phyloP scores from a whole-genome alignment of 1,139 yeast species.

The Yamadazyma siamensis region DNA sequence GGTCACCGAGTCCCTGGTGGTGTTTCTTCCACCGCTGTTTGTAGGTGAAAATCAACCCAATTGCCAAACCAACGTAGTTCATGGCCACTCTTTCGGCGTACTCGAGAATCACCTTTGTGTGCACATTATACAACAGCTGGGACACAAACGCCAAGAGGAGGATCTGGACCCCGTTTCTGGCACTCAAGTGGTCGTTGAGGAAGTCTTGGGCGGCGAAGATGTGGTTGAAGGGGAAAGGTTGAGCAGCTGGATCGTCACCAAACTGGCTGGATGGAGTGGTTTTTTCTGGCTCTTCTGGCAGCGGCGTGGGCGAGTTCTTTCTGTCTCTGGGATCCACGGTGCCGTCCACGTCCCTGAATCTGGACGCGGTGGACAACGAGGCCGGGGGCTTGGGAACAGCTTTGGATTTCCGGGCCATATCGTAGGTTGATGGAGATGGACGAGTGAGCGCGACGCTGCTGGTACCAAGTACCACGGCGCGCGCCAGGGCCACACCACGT shows the following conservation, averaged over 20 bases:
- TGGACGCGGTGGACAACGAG: conserved; percentile 21
- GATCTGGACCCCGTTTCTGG: conserved; percentile 32
- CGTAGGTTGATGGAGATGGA: neutral
- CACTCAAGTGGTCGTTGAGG: conserved; percentile 31
- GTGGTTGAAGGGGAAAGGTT: conserved; percentile 26
- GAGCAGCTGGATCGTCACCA: conserved; percentile 17
- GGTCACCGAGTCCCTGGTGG: conserved; percentile 11
- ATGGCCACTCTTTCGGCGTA: conserved; percentile 27
- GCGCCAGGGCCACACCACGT: no score
- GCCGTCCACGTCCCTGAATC: conserved; percentile 17
- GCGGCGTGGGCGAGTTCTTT: conserved; percentile 3
- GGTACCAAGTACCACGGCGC: no score
- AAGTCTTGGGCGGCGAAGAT: conserved; percentile 38
- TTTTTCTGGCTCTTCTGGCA: conserved; percentile 7
- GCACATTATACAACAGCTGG: conserved; percentile 28
- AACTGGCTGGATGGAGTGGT: conserved; percentile 4
- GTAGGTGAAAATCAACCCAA: conserved; percentile 30
- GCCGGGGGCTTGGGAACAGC: conserved; percentile 4
- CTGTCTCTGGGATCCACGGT: conserved; percentile 5
- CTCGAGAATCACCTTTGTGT: conserved; percentile 16
- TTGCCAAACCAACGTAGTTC: conserved; percentile 31
- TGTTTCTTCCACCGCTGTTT: conserved; percentile 18
- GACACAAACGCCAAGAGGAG: conserved; percentile 27
- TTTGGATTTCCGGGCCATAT: conserved; percentile 14
- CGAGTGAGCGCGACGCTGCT: no score